Evolutionary conservation across 2,329 filamentous ascomycete species (phyloP).

Genomic region (Cytospora paraplurivora): DNA sequence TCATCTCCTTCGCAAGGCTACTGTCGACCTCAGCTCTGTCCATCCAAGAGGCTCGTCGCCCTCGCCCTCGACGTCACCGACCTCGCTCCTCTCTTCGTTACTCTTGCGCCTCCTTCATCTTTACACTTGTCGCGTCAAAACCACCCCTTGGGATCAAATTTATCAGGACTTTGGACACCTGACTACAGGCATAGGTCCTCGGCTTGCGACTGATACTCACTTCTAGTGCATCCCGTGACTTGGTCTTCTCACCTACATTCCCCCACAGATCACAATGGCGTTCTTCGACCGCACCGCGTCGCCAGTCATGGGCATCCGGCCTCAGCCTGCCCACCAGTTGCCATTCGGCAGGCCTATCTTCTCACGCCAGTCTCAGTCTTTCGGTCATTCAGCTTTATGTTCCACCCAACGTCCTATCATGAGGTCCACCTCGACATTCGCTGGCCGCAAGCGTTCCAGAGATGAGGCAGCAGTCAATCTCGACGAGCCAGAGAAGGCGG

Average conservation of each 20-base stretch:
- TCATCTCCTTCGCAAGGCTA: conserved; percentile 30
- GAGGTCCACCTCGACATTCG: conserved; percentile 39
- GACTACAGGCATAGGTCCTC: conserved; percentile 23
- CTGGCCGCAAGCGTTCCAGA: conserved; percentile 75
- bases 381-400: conserved; percentile 40
- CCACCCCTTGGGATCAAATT: conserved; percentile 16
- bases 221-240: conserved; percentile 33
- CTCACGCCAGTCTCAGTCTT: conserved; percentile 42
- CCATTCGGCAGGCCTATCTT: conserved; percentile 45
- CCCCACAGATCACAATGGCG: conserved; percentile 42
- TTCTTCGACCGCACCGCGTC: conserved; percentile 48
- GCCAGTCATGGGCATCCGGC: conserved; percentile 51
- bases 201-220: conserved; percentile 30
- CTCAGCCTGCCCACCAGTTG: conserved; percentile 46
- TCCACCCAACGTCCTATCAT: conserved; percentile 34
- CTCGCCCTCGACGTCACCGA: background rate
- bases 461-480: conserved; percentile 72
- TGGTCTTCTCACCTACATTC: conserved; percentile 29
- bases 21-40: conserved; percentile 5
- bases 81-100: background rate
- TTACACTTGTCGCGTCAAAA: conserved; percentile 30
- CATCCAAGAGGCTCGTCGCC: conserved; percentile 15
- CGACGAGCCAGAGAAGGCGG: conserved; percentile 56
- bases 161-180: conserved; percentile 16
- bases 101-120: conserved; percentile 11